phyloP scores from a whole-genome alignment of 176 grass and related monocot genomes.

The Ensete glaucum region DNA sequence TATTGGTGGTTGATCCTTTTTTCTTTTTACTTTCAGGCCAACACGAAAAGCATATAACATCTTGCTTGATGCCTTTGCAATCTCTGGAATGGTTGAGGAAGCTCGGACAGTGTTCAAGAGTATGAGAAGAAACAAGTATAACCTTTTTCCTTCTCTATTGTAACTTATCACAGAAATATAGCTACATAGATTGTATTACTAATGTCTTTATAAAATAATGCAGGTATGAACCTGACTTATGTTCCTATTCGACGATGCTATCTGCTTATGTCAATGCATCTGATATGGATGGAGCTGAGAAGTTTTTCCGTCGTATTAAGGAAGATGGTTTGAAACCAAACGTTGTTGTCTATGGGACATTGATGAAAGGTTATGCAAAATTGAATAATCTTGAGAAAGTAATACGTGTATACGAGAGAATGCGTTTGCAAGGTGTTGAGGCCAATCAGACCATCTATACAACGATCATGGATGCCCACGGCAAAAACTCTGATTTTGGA shows the following conservation, averaged over 20 bases:
- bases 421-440: constrained; percentile 73
- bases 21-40: constrained; percentile 43
- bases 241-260: constrained; percentile 89
- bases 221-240: constrained; percentile 84
- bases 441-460: constrained; percentile 89
- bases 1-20: background rate
- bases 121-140: constrained; percentile 87
- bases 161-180: constrained; percentile 17
- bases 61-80: constrained; percentile 90
- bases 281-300: constrained; percentile 85
- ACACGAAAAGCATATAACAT: constrained; percentile 95
- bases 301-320: constrained; percentile 89
- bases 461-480: constrained; percentile 75
- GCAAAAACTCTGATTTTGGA: constrained; percentile 73
- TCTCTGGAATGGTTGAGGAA: constrained; percentile 90
- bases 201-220: constrained; percentile 6
- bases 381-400: constrained; percentile 79
- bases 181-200: constrained; percentile 6
- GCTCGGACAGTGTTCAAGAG: constrained; percentile 86
- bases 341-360: constrained; percentile 64
- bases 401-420: constrained; percentile 64
- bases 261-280: constrained; percentile 91
- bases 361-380: constrained; percentile 97
- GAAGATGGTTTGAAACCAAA: constrained; percentile 94
- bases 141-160: background rate